phyloP scores from a whole-genome alignment of 352 stramenopile species.

The Ophiocytium majus region DNA sequence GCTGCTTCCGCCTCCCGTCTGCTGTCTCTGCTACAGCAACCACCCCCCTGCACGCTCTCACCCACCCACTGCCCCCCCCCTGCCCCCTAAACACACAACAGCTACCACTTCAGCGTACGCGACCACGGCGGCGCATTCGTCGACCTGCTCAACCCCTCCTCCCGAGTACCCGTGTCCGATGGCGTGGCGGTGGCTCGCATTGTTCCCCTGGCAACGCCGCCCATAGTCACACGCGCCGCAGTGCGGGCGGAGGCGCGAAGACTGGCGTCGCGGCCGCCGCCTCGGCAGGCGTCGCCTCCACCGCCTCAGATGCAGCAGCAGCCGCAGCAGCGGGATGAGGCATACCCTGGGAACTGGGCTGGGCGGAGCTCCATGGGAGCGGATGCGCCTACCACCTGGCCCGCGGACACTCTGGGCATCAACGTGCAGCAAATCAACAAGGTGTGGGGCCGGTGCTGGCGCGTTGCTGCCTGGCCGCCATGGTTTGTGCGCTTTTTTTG shows the following conservation, averaged over 20 bases:
- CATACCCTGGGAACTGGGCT: slow-evolving; percentile 1
- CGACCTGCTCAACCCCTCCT: not conserved
- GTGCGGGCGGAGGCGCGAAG: not conserved
- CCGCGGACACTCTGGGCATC: not conserved
- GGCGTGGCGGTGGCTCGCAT: not conserved
- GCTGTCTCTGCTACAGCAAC: too few species aligned
- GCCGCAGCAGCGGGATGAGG: slow-evolving; percentile 10
- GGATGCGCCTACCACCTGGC: not conserved
- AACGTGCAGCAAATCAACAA: slow-evolving; percentile 21
- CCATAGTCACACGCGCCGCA: not conserved
- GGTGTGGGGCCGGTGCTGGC: too few species aligned
- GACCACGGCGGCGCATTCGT: not conserved
- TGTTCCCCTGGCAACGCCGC: not conserved
- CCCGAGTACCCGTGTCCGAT: not conserved
- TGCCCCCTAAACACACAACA: not conserved
- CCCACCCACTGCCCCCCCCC: not conserved
- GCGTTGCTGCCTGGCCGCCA: too few species aligned
- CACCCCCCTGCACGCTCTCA: not conserved
- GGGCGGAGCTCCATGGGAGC: not conserved
- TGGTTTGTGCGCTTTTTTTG: not conserved
- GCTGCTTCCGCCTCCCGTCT: too few species aligned
- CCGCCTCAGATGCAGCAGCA: not conserved
- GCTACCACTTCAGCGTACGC: slow-evolving; percentile 15
- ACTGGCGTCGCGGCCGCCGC: not conserved
- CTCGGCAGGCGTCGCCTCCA: not conserved